These are phyloP conservation scores for Seiridium unicorne DNA, from an alignment of 2,329 filamentous ascomycete genomes.

Conservation along the genomic window DNA sequence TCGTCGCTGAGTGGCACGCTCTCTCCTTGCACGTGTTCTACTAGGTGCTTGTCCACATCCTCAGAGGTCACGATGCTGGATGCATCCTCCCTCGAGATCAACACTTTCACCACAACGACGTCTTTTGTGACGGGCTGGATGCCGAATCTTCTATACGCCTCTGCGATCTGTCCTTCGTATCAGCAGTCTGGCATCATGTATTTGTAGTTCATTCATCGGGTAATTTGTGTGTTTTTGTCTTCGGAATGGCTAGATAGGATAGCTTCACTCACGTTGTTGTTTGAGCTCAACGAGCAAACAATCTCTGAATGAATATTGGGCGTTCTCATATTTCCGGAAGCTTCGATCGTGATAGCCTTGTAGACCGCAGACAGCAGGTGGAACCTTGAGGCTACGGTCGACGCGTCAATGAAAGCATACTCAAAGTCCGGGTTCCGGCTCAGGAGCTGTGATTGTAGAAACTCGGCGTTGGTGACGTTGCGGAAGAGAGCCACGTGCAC, in stretches of 20 bases:
- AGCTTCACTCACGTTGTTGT: slow-evolving; percentile 66
- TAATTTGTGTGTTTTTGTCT: no score
- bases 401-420: slow-evolving; percentile 90
- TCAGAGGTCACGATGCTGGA: slow-evolving; percentile 31
- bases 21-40: slow-evolving; percentile 59
- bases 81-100: slow-evolving; percentile 36
- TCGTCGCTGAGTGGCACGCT: slow-evolving; percentile 61
- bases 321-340: slow-evolving; percentile 65
- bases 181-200: neutral
- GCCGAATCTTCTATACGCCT: slow-evolving; percentile 87
- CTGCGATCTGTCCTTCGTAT: slow-evolving; percentile 66
- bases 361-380: slow-evolving; percentile 77
- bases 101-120: slow-evolving; percentile 80
- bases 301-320: slow-evolving; percentile 88
- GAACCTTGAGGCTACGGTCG: slow-evolving; percentile 68
- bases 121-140: slow-evolving; percentile 68
- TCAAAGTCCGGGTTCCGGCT: slow-evolving; percentile 81
- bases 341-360: slow-evolving; percentile 68
- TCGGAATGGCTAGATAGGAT: no score
- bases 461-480: slow-evolving; percentile 73
- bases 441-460: slow-evolving; percentile 81
- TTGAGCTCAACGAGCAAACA: slow-evolving; percentile 75
- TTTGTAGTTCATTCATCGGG: no score
- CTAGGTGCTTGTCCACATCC: slow-evolving; percentile 58
- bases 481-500: slow-evolving; percentile 76